phyloP scores from a whole-genome alignment of 2,329 filamentous ascomycete species.

The Fusarium xyrophilum region DNA sequence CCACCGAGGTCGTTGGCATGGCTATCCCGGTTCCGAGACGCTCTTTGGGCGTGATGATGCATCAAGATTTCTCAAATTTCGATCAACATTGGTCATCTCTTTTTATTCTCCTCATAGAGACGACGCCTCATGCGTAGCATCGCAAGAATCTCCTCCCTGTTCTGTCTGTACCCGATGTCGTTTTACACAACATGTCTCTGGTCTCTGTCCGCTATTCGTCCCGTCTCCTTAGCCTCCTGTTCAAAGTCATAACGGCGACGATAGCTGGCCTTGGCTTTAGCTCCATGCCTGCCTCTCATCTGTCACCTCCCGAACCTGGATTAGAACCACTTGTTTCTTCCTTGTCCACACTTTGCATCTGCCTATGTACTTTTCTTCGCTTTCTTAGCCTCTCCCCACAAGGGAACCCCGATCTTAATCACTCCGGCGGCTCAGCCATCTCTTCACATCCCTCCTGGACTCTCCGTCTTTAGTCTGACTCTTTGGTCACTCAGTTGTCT shows the following conservation, averaged over 20 bases:
- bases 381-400: slow-evolving; percentile 26
- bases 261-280: slow-evolving; percentile 2
- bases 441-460: slow-evolving; percentile 24
- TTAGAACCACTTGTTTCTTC: slow-evolving; percentile 29
- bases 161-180: slow-evolving; percentile 31
- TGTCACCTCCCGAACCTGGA: slow-evolving; percentile 28
- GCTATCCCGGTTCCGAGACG: neutral
- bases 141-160: slow-evolving; percentile 15
- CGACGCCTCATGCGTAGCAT: slow-evolving; percentile 18
- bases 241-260: slow-evolving; percentile 2
- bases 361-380: neutral
- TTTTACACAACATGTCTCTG: slow-evolving; percentile 44
- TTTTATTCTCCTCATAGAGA: neutral
- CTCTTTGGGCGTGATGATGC: neutral
- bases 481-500: slow-evolving; percentile 18
- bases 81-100: neutral
- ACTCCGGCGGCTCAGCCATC: slow-evolving; percentile 20
- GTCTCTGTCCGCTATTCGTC: slow-evolving; percentile 31
- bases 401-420: slow-evolving; percentile 29
- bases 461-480: slow-evolving; percentile 3
- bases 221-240: slow-evolving; percentile 9
- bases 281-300: slow-evolving; percentile 2
- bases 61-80: neutral
- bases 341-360: slow-evolving; percentile 30
- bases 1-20: neutral